Percentiles rank a stretch among this genome's conserved stretches.
Conservation (phyloP, 2,329 filamentous ascomycete genomes). For the Aspergillus sp. region DNA sequence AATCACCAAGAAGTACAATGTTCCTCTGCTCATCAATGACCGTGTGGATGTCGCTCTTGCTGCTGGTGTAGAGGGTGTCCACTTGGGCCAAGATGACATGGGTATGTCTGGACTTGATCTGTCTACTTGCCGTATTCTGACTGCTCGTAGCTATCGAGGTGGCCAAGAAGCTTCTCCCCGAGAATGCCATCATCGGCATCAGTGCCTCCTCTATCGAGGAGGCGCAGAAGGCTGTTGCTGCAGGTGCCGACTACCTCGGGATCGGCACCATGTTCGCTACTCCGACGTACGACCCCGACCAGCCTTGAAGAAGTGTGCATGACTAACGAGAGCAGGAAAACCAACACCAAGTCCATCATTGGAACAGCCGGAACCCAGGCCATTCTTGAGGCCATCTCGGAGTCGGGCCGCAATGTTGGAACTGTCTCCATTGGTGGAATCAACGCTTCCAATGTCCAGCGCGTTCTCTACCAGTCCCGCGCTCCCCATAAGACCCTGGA, state of each 20-base stretch:
- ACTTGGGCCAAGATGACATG: slow-evolving; percentile 94
- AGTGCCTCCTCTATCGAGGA: slow-evolving; percentile 77
- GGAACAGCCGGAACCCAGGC: slow-evolving; percentile 69
- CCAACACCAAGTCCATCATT: slow-evolving; percentile 80
- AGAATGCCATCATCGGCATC: slow-evolving; percentile 81
- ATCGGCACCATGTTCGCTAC: slow-evolving; percentile 90
- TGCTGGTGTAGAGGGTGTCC: slow-evolving; percentile 85
- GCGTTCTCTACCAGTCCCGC: slow-evolving; percentile 71
- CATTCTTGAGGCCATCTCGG: slow-evolving; percentile 64
- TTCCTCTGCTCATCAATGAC: slow-evolving; percentile 91
- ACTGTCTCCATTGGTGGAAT: slow-evolving; percentile 86
- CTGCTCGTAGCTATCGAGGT: slow-evolving; percentile 55
- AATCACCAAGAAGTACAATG: slow-evolving; percentile 65
- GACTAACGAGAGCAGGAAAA: slow-evolving; percentile 61
- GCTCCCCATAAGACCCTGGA: slow-evolving; percentile 64
- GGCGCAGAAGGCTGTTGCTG: slow-evolving; percentile 68
- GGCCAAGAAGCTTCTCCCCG: slow-evolving; percentile 73
- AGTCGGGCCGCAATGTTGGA: slow-evolving; percentile 43
- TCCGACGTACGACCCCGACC: slow-evolving; percentile 60
- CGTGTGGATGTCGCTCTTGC: slow-evolving; percentile 85
- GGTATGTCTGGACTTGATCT: slow-evolving; percentile 49
- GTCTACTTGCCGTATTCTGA: slow-evolving; percentile 6
- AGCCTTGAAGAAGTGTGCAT: neutral
- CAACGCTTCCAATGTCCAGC: slow-evolving; percentile 72
- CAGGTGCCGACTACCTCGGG: slow-evolving; percentile 87